These are phyloP conservation scores for Stagonosporopsis rhizophila DNA, from an alignment of 2,329 filamentous ascomycete species.

Conservation along the genomic window DNA sequence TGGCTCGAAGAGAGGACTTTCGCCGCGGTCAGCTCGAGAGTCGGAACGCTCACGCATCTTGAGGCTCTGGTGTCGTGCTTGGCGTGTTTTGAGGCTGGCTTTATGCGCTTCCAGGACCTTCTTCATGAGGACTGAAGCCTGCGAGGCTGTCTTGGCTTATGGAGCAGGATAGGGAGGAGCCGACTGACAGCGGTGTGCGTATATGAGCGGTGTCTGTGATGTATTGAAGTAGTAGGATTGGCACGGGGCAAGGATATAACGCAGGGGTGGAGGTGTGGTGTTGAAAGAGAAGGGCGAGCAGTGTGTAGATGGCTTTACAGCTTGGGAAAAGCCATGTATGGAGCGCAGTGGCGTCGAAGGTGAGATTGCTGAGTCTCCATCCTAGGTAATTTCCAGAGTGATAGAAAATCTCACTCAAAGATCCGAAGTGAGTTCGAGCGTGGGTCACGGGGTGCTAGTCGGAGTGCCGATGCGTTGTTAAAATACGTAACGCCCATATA, in stretches of 20 bases:
- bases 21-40: neutral
- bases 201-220: neutral
- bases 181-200: too few relatives aligned
- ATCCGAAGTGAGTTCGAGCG: neutral
- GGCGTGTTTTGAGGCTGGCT: neutral
- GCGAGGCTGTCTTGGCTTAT: neutral
- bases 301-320: neutral
- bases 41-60: neutral
- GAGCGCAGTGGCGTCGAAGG: neutral
- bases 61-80: neutral
- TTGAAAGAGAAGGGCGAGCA: neutral
- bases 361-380: neutral
- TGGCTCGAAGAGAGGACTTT: neutral
- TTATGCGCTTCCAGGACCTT: neutral
- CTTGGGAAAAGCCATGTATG: neutral
- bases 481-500: neutral
- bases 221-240: neutral
- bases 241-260: neutral
- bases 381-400: neutral
- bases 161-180: neutral
- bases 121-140: neutral
- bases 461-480: neutral
- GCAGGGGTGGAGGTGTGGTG: neutral
- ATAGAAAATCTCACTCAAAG: neutral
- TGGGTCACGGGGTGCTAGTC: neutral